Conservation (phyloP, 352 stramenopile genomes). For the Phytophthora multivora region DNA sequence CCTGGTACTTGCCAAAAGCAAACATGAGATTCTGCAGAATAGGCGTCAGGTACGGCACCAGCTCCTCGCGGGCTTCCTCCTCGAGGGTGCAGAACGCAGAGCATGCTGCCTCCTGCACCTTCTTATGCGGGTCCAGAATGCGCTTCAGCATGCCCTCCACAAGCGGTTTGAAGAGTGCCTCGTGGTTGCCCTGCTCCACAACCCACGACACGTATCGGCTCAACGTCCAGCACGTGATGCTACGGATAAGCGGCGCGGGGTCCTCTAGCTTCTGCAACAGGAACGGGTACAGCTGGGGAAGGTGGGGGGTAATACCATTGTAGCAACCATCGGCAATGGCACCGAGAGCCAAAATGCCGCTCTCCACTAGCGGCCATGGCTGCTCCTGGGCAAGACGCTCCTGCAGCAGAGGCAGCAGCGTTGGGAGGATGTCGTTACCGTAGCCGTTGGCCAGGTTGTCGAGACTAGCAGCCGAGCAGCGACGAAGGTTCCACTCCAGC, state of each 20-base stretch:
- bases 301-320: slow-evolving; percentile 91
- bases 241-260: slow-evolving; percentile 89
- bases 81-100: slow-evolving; percentile 95
- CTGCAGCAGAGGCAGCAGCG: slow-evolving; percentile 92
- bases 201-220: slow-evolving; percentile 93
- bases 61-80: slow-evolving; percentile 92
- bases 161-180: slow-evolving; percentile 69
- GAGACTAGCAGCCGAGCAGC: slow-evolving; percentile 94
- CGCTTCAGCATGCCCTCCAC: slow-evolving; percentile 89
- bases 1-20: slow-evolving; percentile 94
- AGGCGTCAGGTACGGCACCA: slow-evolving; percentile 92
- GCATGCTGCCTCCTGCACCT: slow-evolving; percentile 95
- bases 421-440: slow-evolving; percentile 93
- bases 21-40: slow-evolving; percentile 93
- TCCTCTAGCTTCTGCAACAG: slow-evolving; percentile 93
- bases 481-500: slow-evolving; percentile 96
- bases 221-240: slow-evolving; percentile 95
- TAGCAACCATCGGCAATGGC: slow-evolving; percentile 95
- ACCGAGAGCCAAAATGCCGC: slow-evolving; percentile 94
- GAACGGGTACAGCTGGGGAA: slow-evolving; percentile 94
- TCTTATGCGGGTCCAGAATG: slow-evolving; percentile 93
- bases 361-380: slow-evolving; percentile 95
- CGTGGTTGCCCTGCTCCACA: slow-evolving; percentile 91
- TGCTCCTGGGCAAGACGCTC: slow-evolving; percentile 89
- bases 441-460: slow-evolving; percentile 94